Evolutionary conservation across 2,329 filamentous ascomycete genomes (phyloP).

Genomic region (Colletotrichum brevisporum): DNA sequence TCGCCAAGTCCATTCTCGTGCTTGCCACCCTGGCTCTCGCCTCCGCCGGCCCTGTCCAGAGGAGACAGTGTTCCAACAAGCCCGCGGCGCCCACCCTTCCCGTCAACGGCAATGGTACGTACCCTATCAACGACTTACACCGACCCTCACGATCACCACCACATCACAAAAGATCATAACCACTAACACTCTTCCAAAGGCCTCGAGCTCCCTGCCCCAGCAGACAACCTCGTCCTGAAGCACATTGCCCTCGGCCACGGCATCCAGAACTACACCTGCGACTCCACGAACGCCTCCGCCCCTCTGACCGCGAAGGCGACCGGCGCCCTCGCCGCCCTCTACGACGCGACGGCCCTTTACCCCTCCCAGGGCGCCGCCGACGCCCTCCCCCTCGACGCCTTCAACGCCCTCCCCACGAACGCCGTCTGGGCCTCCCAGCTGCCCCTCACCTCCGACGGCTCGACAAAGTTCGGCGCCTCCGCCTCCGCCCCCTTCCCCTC

Average conservation of each 20-base stretch:
- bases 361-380: constrained; percentile 54
- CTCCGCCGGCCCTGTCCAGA: constrained; percentile 46
- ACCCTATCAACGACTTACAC: constrained; percentile 27
- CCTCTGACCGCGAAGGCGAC: constrained; percentile 51
- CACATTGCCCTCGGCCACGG: constrained; percentile 74
- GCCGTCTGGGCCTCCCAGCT: constrained; percentile 58
- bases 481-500: constrained; percentile 60
- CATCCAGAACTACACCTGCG: constrained; percentile 79
- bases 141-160: neutral
- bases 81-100: constrained; percentile 53
- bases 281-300: constrained; percentile 41
- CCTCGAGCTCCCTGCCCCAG: constrained; percentile 60
- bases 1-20: constrained; percentile 51
- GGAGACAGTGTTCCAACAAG: constrained; percentile 41
- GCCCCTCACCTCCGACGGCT: constrained; percentile 63
- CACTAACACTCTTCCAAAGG: constrained; percentile 48
- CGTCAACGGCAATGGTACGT: constrained; percentile 55
- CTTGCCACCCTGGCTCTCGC: constrained; percentile 52
- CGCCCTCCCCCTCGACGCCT: constrained; percentile 56
- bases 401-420: constrained; percentile 55
- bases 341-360: constrained; percentile 69
- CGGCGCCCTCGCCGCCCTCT: constrained; percentile 73
- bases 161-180: constrained; percentile 6
- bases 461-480: constrained; percentile 57
- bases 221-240: constrained; percentile 59